A percentile compares a stretch with the other conserved stretches of the same genome.
Conservation (phyloP, 2,329 filamentous ascomycete genomes). For the Cladosporium phlei region DNA sequence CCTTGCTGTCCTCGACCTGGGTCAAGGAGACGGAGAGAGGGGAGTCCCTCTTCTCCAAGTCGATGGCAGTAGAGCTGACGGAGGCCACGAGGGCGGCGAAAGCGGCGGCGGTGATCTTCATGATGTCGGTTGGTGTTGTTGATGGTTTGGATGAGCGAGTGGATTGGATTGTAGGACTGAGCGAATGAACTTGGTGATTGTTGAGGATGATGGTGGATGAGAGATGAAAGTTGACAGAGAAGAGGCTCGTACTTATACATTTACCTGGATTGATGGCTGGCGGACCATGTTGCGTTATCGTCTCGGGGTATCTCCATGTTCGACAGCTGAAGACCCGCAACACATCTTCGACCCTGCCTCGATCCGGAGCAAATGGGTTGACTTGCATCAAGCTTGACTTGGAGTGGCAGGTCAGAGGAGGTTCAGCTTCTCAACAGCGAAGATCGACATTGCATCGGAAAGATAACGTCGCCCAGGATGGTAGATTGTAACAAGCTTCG, state of each 20-base stretch:
- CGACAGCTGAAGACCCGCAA: neutral
- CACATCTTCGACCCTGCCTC: neutral
- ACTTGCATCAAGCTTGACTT: conserved; percentile 4
- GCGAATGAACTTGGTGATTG: neutral
- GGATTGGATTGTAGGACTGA: neutral
- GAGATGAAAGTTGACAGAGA: neutral
- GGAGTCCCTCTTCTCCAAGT: conserved; percentile 21
- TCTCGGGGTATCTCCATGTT: neutral
- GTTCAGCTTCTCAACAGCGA: neutral
- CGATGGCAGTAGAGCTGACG: conserved; percentile 19
- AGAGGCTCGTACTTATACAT: conserved; percentile 1
- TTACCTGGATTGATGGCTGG: neutral
- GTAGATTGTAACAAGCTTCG: no score
- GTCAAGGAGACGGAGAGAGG: conserved; percentile 22
- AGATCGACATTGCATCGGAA: conserved; percentile 6
- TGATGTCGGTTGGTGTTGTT: neutral
- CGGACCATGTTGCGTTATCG: neutral
- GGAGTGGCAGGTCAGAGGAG: neutral
- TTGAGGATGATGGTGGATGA: neutral
- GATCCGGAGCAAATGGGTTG: neutral
- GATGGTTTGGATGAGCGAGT: neutral
- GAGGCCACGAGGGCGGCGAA: conserved; percentile 15
- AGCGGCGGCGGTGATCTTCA: conserved; percentile 9
- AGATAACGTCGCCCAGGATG: no score
- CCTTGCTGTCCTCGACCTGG: conserved; percentile 21